Base-by-base conservation (phyloP, 352 stramenopile species). In the Phytophthora citrophthora region DNA sequence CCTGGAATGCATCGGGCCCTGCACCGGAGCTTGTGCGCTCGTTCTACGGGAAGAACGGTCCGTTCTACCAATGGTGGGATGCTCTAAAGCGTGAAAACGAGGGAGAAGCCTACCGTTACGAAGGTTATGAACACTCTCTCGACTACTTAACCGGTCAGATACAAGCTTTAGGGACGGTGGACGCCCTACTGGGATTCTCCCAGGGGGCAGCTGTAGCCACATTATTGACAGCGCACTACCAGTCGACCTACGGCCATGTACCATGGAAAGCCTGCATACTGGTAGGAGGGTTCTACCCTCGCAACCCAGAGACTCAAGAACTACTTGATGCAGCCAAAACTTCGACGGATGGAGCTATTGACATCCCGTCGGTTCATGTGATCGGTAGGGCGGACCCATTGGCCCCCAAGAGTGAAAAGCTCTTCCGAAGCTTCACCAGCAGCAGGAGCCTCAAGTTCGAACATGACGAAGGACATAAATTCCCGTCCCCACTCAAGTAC, bases 51-150 rank as follows among this genome's bases (percentile, higher is more conserved):
- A 46, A 74, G 5, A 62, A 79, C 10, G 73, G 75, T 41, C 84
- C 81, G 44, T 93, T 88, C 61, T 91, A 79, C 66, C 79, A 93
- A 67, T 94, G 86, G 86, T 94, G 83, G 83, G 81, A 93, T 61
- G 81, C 79, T 13, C 58, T 86, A 40, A 78, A 84, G 12, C 49
- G 53, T 20, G 57, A 76, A 12, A 49, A 62, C 24, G 29, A 34
- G 29, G 57, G 58, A 23, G 48, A 54, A 9, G 44, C 51, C 8
- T 89, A 83, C 50, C 68, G 60, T 29, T 91, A 91, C 68, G 79
- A 90, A 18, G 82, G 83, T 0, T 75, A 83, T 20, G 75, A 94
- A 44, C 66, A 85, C 47, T 88, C 83, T 18, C 69, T 94, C 38
- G 74, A 88, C 46, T 86, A 72, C 24, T 64, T 92, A 36, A 49